Conservation (phyloP, 2,329 filamentous ascomycete genomes). For the Fusarium nematophilum region DNA sequence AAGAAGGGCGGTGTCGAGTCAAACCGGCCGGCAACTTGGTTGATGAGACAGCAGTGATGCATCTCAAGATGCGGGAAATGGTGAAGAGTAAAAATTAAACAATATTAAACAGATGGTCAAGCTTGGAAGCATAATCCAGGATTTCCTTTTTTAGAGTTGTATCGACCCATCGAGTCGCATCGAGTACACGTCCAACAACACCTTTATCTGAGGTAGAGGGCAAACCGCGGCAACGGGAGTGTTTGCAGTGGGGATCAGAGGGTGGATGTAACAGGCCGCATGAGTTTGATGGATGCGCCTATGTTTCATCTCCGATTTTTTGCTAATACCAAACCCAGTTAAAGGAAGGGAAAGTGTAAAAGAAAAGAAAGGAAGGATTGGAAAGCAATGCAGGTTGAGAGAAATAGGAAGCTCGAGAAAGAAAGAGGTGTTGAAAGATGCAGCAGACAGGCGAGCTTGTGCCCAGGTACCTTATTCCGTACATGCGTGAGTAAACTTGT, state of each 20-base stretch:
- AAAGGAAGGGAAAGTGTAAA: background rate
- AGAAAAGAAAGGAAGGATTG: background rate
- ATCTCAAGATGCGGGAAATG: too few species aligned
- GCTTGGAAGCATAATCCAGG: slow-evolving; percentile 19
- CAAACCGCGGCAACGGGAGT: slow-evolving; percentile 10
- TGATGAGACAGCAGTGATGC: too few species aligned
- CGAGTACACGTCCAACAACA: slow-evolving; percentile 31
- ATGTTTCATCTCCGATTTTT: slow-evolving; percentile 31
- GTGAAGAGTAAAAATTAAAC: too few species aligned
- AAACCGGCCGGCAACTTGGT: too few species aligned
- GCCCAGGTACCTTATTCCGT: background rate
- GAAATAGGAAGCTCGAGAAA: too few species aligned
- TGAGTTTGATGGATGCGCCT: slow-evolving; percentile 28
- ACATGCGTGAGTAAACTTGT: too few species aligned
- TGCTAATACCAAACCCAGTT: background rate
- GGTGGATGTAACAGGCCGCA: slow-evolving; percentile 17
- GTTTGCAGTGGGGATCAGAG: background rate
- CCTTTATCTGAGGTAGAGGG: slow-evolving; percentile 40
- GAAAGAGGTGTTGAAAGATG: too few species aligned
- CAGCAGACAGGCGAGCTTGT: too few species aligned
- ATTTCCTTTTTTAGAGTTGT: slow-evolving; percentile 37
- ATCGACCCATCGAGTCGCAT: slow-evolving; percentile 33
- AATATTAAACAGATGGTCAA: slow-evolving; percentile 15
- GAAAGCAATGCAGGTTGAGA: too few species aligned
- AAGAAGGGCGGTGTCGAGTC: too few species aligned